phyloP scores from a whole-genome alignment of 1,139 yeast genomes.

The Lodderomyces orthopsilosis region DNA sequence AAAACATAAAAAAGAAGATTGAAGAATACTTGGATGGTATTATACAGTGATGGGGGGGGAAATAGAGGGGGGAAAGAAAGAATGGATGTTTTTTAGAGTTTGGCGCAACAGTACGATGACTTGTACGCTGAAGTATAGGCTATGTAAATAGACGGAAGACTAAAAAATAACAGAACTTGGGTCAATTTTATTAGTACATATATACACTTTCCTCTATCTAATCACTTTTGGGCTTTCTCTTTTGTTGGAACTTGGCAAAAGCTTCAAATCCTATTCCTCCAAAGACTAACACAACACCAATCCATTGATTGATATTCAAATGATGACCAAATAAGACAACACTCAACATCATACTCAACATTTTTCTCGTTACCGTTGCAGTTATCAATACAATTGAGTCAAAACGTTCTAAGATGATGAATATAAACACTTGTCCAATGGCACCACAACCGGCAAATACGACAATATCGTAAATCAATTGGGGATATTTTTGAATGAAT shows the following conservation, averaged over 20 bases:
- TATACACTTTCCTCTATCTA: neutral
- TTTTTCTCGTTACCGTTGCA: slow-evolving; percentile 92
- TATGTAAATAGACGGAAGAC: neutral
- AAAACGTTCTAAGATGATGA: slow-evolving; percentile 75
- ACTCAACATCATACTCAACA: slow-evolving; percentile 90
- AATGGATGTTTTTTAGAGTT: neutral
- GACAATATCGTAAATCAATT: slow-evolving; percentile 56
- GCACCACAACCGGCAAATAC: slow-evolving; percentile 81
- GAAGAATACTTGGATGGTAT: slow-evolving; percentile 59
- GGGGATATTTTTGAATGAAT: slow-evolving; percentile 42
- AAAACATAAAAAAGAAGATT: slow-evolving; percentile 57
- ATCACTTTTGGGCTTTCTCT: slow-evolving; percentile 4
- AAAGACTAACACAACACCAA: slow-evolving; percentile 76
- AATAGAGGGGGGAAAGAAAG: neutral
- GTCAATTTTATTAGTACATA: neutral
- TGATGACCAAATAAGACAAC: slow-evolving; percentile 82
- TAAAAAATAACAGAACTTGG: neutral
- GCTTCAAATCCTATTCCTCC: slow-evolving; percentile 54
- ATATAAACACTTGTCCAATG: slow-evolving; percentile 88
- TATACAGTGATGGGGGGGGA: slow-evolving; percentile 24
- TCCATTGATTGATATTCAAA: slow-evolving; percentile 65
- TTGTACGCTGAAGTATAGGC: too few species aligned
- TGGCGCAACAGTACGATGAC: too few species aligned
- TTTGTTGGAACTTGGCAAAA: slow-evolving; percentile 15
- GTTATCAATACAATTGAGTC: slow-evolving; percentile 85